phyloP scores from a whole-genome alignment of 2,329 filamentous ascomycete species.

The Sclerotinia sclerotiorum region DNA sequence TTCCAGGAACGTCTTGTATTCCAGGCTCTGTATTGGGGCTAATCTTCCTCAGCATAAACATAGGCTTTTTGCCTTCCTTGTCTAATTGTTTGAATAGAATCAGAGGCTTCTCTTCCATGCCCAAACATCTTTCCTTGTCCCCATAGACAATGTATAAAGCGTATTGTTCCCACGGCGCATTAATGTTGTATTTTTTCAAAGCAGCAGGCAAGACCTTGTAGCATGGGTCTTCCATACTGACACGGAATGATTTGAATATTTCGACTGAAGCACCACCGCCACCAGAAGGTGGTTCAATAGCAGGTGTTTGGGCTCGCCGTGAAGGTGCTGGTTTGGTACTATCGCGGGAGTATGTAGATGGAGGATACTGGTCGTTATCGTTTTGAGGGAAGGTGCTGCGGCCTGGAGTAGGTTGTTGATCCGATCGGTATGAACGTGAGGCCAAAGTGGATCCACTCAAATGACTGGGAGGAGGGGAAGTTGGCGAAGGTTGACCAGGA shows the following conservation, averaged over 20 bases:
- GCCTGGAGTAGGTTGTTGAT: constrained; percentile 51
- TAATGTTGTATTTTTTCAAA: constrained; percentile 97
- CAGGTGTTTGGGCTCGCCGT: constrained; percentile 61
- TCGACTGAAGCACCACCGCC: constrained; percentile 65
- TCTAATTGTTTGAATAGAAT: constrained; percentile 97
- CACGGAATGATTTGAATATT: constrained; percentile 98
- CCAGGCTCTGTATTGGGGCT: constrained; percentile 35
- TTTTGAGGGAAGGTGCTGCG: constrained; percentile 56
- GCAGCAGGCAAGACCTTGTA: constrained; percentile 95
- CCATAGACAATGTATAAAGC: constrained; percentile 97
- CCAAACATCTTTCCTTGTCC: constrained; percentile 93
- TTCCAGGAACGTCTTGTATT: constrained; percentile 43
- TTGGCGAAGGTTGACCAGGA: constrained; percentile 61
- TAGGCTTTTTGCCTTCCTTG: constrained; percentile 86
- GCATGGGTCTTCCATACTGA: constrained; percentile 97
- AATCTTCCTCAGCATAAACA: constrained; percentile 74
- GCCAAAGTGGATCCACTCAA: constrained; percentile 49
- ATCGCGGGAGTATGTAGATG: constrained; percentile 38
- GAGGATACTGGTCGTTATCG: constrained; percentile 43
- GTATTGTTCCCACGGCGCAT: constrained; percentile 95
- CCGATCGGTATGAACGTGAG: constrained; percentile 60
- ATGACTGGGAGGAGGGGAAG: constrained; percentile 55
- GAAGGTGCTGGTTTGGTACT: constrained; percentile 43
- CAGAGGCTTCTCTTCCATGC: constrained; percentile 87
- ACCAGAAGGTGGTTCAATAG: constrained; percentile 58